Conservation (phyloP, 371 early-diverging fungal species). For the Syncephalis plumigaleata region DNA sequence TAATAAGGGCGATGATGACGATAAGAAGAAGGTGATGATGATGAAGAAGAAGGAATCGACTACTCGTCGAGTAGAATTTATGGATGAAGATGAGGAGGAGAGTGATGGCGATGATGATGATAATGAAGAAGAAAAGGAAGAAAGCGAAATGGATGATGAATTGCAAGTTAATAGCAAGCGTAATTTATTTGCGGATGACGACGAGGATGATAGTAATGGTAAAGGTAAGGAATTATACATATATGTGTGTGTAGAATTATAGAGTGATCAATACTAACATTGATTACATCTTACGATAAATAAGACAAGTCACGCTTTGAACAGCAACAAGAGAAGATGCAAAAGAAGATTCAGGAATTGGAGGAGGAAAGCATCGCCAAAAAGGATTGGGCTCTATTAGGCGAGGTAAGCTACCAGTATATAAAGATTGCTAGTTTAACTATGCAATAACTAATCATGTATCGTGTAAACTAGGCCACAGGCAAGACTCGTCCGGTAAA, state of each 20-base stretch:
- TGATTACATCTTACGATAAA: constrained; percentile 5
- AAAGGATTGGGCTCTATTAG: constrained; percentile 77
- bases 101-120: constrained; percentile 10
- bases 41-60: constrained; percentile 5
- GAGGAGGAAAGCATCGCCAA: constrained; percentile 72
- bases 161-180: constrained; percentile 25
- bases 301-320: constrained; percentile 36
- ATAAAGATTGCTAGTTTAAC: not conserved
- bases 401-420: constrained; percentile 37
- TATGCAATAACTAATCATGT: no score
- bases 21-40: not conserved
- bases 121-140: constrained; percentile 15
- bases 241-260: constrained; percentile 10
- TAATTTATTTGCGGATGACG: constrained; percentile 24
- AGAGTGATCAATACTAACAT: constrained; percentile 7
- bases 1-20: no score
- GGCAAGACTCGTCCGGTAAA: constrained; percentile 72
- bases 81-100: constrained; percentile 13
- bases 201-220: constrained; percentile 26
- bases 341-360: constrained; percentile 50
- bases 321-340: constrained; percentile 44
- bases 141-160: constrained; percentile 16
- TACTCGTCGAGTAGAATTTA: constrained; percentile 3
- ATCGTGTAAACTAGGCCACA: constrained; percentile 6
- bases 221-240: no score